Evolutionary conservation across 257 asterid genomes (phyloP), one percentile per base, ranked within the genome.

Genomic region (Scutellaria minor): DNA sequence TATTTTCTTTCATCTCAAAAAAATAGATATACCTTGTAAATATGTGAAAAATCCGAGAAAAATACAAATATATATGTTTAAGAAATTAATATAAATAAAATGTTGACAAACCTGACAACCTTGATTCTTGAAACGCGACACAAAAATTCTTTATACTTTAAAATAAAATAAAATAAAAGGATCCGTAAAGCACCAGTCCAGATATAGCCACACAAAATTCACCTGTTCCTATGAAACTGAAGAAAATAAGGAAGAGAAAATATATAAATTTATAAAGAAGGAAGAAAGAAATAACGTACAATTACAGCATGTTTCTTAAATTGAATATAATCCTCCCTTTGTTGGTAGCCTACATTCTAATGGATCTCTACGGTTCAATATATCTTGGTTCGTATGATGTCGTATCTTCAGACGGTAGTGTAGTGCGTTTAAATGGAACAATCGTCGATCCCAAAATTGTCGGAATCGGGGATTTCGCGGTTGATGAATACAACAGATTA

Each of bases 401-500:
- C 9, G 56, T 35, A 48, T 6, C 27, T 1, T 13, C 24, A 3
- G 65, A 65, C 7, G 70, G 40, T 42, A 15, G 27, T 24, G 27
- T 24, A 1, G 27, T 24, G 27, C 27, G 55, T 14, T 6, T 51
- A n/a, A 59, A 68, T n/a, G 31, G 64, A 9, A 71, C 74, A 5
- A 58, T 41, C 13, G 64, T 68, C 6, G 76, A 73, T 59, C 74
- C 74, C 9, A 40, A 68, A 46, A 53, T 69, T 2, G 70, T 71
- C 12, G 50, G 5, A 11, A 18, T 70, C 3, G 83, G 63, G 2
- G 64, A 40, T 0, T 70, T 79, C 5, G 83, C 80, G 0, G 61
- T 79, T 1, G 80, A 64, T 7, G 63, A 64, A 58, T 59, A 74
- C 77, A 79, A 74, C 53, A 70, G 64, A n/a, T 0, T 39, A 5